Conservation (phyloP, 768 basidiomycete genomes). For the Suillus variegatus region DNA sequence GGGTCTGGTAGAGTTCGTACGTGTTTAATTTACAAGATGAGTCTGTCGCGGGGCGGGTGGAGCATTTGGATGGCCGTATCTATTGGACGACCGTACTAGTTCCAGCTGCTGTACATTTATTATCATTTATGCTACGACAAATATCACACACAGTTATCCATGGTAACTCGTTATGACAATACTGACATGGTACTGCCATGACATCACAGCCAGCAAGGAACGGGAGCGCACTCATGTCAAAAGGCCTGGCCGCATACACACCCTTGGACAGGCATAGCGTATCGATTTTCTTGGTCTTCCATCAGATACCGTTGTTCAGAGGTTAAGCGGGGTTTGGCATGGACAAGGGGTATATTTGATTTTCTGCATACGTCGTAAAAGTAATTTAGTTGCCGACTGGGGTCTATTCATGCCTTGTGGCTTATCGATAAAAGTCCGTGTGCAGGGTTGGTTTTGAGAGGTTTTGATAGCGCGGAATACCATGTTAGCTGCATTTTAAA, state of each 20-base stretch:
- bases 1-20: too few species aligned
- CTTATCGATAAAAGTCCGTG: constrained; percentile 78
- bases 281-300: constrained; percentile 69
- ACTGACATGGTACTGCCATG: too few species aligned
- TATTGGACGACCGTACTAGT: too few species aligned
- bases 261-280: constrained; percentile 48
- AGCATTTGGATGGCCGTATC: too few species aligned
- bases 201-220: too few species aligned
- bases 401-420: constrained; percentile 54
- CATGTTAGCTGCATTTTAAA: constrained; percentile 61
- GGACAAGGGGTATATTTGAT: constrained; percentile 64
- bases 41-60: too few species aligned
- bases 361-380: constrained; percentile 46
- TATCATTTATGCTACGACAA: too few species aligned
- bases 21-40: too few species aligned
- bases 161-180: too few species aligned
- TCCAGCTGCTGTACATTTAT: too few species aligned
- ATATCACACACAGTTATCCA: too few species aligned
- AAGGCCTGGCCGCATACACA: constrained; percentile 39
- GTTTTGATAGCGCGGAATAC: constrained; percentile 57
- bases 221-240: too few species aligned
- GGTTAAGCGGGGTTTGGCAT: constrained; percentile 59
- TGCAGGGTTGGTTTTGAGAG: constrained; percentile 61
- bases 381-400: neutral
- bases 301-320: constrained; percentile 78